Base-by-base conservation (phyloP, 306 rosid species). In the Vigna radiata region DNA sequence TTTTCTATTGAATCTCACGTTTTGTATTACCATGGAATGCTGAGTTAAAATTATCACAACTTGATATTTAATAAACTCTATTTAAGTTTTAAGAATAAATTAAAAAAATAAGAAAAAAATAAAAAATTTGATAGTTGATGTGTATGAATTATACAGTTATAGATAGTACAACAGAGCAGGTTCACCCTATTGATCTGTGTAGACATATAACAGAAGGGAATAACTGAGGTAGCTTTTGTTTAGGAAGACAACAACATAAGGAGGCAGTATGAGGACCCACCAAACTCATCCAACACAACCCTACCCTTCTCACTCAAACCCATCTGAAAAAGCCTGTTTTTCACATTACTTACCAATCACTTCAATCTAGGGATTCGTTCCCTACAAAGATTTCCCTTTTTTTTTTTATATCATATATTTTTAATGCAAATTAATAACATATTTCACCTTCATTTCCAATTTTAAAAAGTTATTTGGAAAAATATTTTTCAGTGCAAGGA, bases 291-390 rank as follows among this genome's bases (percentile, higher is more conserved):
- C 37, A 33, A 33, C 37, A 5, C 37, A 78, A 17, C 67, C 44
- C 59, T 54, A 15, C 67, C 23, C 59, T 54, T 83, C 47, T 39
- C 58, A 39, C 84, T 73, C 81, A 83, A 83, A 75, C 85, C 69
- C 74, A 84, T 79, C 93, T 87, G 91, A 83, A 85, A 93, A 89
- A 87, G 90, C 90, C 91, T 87, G 92, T 52, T 67, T 66, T 65
- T 79, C 67, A 85, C 93, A 88, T 83, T 77, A 84, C 88, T 82
- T 76, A 59, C 79, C 83, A 65, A 79, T 78, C 54, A 56, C 71
- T 79, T 82, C 65, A 1, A 76, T 71, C 84, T 90, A 33, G 89
- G 90, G 86, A 86, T 90, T 85, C 73, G 87, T 78, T 73, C 85
- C 78, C 72, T 19, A 76, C 86, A 53, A 44, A 64, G 67, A 75